phyloP scores from a whole-genome alignment of 208 protist genomes.

The Acanthamoeba divionensis region DNA sequence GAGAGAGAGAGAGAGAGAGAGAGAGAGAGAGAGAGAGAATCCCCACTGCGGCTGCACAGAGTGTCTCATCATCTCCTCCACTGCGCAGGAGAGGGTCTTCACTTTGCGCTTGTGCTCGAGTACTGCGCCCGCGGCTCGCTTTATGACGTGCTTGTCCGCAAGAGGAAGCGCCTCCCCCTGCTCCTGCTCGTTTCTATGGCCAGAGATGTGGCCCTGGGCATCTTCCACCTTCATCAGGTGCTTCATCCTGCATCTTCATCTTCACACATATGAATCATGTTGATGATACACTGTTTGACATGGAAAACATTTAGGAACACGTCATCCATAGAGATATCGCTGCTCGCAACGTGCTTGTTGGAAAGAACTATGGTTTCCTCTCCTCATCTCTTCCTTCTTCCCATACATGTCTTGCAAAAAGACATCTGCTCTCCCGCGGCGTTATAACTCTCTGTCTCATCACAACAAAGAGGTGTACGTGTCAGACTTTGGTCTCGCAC shows the following conservation, averaged over 20 bases:
- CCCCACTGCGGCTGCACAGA: too few relatives aligned
- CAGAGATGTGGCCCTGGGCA: not conserved
- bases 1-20: too few relatives aligned
- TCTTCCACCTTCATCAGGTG: not conserved
- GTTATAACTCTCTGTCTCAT: not conserved
- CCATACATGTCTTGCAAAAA: not conserved
- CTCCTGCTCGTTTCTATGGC: conserved; percentile 16
- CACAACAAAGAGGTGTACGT: not conserved
- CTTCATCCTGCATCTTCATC: not conserved
- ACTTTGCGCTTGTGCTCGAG: not conserved
- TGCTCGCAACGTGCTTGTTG: conserved; percentile 6
- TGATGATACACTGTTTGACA: not conserved
- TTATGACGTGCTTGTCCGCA: not conserved
- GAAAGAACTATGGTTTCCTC: not conserved
- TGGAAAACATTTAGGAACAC: not conserved
- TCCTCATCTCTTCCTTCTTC: not conserved
- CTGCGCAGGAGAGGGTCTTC: too few relatives aligned
- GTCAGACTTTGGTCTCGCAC: conserved; percentile 31
- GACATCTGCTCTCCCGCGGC: not conserved
- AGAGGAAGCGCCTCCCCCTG: not conserved
- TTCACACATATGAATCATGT: not conserved
- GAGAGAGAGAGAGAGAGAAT: too few relatives aligned
- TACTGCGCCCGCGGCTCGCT: not conserved
- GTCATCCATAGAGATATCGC: conserved; percentile 12
- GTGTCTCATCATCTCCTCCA: too few relatives aligned